Evolutionary conservation across 495 filamentous ascomycete species (phyloP).

Genomic region (Astrocystis sublimbata): DNA sequence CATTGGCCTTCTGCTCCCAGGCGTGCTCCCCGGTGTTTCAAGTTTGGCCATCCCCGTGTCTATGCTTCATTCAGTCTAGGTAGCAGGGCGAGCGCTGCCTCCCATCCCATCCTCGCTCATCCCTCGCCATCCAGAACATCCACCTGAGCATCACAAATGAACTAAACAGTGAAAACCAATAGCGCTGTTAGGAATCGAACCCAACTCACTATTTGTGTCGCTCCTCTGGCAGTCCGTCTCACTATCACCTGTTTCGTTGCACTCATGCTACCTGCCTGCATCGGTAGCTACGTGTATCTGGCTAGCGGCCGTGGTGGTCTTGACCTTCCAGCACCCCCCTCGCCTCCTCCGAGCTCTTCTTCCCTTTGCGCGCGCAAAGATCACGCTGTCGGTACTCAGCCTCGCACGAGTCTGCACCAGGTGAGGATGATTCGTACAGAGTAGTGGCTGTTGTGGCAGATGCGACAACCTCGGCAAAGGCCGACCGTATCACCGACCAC

Average conservation of each 20-base stretch:
- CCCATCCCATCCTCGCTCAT: too few species aligned
- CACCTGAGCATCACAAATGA: too few species aligned
- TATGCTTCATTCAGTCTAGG: neutral
- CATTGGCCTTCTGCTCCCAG: neutral
- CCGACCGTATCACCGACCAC: neutral
- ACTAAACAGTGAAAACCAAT: too few species aligned
- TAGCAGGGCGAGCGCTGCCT: too few species aligned
- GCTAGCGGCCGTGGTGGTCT: neutral
- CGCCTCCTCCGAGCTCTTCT: neutral
- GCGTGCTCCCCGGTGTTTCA: constrained; percentile 14
- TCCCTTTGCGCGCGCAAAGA: neutral
- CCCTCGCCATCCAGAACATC: too few species aligned
- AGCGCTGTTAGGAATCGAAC: too few species aligned
- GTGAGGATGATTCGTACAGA: neutral
- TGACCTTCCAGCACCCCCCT: too few species aligned
- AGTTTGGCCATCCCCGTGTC: neutral
- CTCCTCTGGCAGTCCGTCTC: too few species aligned
- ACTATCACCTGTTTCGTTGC: too few species aligned
- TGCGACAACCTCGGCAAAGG: constrained; percentile 7
- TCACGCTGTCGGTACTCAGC: neutral
- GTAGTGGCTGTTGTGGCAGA: constrained; percentile 3
- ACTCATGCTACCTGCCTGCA: too few species aligned
- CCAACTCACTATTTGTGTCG: too few species aligned
- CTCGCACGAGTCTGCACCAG: neutral
- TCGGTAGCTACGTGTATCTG: neutral